Evolutionary conservation across 768 basidiomycete species (phyloP), one percentile per base, ranked within the genome.

Genomic region (Termitomyces sp.): DNA sequence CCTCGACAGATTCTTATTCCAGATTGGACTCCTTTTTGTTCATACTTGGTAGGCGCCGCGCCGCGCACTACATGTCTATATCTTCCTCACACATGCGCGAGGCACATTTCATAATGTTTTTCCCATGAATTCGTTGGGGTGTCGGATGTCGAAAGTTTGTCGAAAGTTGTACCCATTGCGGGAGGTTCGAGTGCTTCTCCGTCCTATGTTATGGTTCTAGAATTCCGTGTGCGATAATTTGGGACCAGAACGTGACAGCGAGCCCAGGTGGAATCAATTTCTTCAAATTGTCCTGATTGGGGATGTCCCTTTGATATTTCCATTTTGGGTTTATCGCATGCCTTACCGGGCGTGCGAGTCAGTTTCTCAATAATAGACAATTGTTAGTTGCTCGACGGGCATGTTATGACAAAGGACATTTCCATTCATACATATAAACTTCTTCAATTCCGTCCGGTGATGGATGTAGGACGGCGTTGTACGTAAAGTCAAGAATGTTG

Each of bases 281-380:
- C 4, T 34, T 34, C 34, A 34, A 34, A 8, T 34, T 34, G 34
- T 34, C 34, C 4, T 34, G 34, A 34, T 5, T 34, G 4, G 40
- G 52, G 53, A 40, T 43, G 9, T 55, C 55, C 55, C 55, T 56
- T 56, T 56, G 55, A 56, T 56, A 4, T 56, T 56, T 45, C 55
- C 55, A 45, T 43, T 56, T 45, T 45, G 1, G 42, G 55, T 56
- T 43, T 56, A 42, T 10, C 25, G 17, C 40, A 29, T 20, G 36
- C 51, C 29, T 8, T 5, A 53, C 52, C 2, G 4, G 20, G 20
- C 38, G 40, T 42, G 55, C 42, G 31, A 20, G 6, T 25, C 9
- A n/a, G 29, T 40, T n/a, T 43, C 11, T 55, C 47, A 15, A 31
- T 48, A 31, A 48, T 48, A 48, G 29, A 32, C 40, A 15, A 8